These are phyloP conservation scores for Leccinum pachyderme DNA, from an alignment of 1,284 basidiomycete genomes.

Conservation along the genomic window DNA sequence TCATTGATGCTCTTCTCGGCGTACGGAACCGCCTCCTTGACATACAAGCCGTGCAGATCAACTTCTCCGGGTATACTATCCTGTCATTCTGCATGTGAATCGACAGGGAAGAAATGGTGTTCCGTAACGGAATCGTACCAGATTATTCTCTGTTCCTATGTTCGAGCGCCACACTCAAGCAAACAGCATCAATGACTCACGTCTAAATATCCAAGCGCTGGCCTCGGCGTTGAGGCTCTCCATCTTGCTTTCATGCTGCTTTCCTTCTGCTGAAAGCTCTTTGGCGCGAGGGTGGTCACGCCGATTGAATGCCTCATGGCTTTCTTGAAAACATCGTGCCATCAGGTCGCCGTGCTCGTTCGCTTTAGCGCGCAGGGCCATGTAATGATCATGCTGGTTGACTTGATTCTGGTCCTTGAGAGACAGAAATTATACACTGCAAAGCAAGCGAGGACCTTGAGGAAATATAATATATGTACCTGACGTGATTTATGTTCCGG, in stretches of 20 bases:
- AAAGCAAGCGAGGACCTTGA: neutral
- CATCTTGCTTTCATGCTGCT: conserved; percentile 79
- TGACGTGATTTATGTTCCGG: conserved; percentile 13
- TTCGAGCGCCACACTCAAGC: neutral
- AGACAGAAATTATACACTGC: neutral
- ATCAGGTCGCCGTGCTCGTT: conserved; percentile 74
- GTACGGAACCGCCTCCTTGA: conserved; percentile 83
- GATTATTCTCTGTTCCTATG: conserved; percentile 72
- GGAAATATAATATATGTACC: conserved; percentile 15
- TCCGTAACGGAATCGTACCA: conserved; percentile 37
- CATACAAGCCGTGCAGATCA: conserved; percentile 90
- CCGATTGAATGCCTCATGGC: conserved; percentile 63
- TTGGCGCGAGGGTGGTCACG: conserved; percentile 84
- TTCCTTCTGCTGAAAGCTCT: conserved; percentile 80
- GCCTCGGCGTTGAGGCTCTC: conserved; percentile 83
- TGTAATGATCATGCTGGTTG: conserved; percentile 75
- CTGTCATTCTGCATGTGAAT: conserved; percentile 34
- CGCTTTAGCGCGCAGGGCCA: conserved; percentile 67
- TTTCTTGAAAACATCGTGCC: conserved; percentile 64
- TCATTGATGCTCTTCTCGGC: conserved; percentile 69
- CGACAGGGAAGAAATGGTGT: neutral
- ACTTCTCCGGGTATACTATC: conserved; percentile 73
- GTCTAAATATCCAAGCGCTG: conserved; percentile 84
- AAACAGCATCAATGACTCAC: conserved; percentile 39
- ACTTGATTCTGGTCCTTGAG: conserved; percentile 58